Base-by-base conservation (phyloP, 352 stramenopile genomes). In the Phytopythium mirpurense region DNA sequence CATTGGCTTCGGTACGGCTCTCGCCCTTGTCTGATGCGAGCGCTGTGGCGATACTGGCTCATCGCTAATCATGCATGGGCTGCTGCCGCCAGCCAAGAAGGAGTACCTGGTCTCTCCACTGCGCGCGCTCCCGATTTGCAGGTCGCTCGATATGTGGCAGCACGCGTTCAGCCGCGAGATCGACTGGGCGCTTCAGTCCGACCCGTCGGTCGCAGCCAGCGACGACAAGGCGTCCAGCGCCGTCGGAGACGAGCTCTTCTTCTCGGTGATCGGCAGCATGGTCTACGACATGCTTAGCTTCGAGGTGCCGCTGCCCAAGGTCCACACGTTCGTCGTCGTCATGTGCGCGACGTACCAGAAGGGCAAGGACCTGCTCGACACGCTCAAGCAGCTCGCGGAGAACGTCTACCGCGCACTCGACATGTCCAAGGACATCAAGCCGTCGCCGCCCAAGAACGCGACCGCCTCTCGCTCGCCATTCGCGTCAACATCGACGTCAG, bases 281-380 rank as follows among this genome's bases (percentile, higher is more conserved):
- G 74, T 91, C 44, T 93, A 90, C 66, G 81, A 91, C 53, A 93
- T 93, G 83, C 75, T 93, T 14, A 90, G 74, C 11, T 78, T 93
- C 29, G 78, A 93, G 45, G 75, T 90, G 12, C 72, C 80, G 5
- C 64, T 91, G 0, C 61, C 66, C 6, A 88, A 93, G 27, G 77
- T 90, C 12, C 65, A 89, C 31, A 84, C 78, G 1, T 93, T 93
- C 52, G 80, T 93, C 19, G 62, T 64, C 7, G 83, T 88, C 40
- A 93, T 93, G 83, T 88, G 80, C 38, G 83, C 78, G 11, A 91
- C 78, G 43, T 93, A 93, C 52, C 72, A 90, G 54, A 90, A 90
- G 51, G 77, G 64, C 0, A 68, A 61, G 45, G 80, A 93, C 23
- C 57, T 93, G 14, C 57, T 80, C 18, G 68, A 82, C 16, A 93